Conservation (phyloP, 257 asterid genomes). For the Solanum infundibuliforme region DNA sequence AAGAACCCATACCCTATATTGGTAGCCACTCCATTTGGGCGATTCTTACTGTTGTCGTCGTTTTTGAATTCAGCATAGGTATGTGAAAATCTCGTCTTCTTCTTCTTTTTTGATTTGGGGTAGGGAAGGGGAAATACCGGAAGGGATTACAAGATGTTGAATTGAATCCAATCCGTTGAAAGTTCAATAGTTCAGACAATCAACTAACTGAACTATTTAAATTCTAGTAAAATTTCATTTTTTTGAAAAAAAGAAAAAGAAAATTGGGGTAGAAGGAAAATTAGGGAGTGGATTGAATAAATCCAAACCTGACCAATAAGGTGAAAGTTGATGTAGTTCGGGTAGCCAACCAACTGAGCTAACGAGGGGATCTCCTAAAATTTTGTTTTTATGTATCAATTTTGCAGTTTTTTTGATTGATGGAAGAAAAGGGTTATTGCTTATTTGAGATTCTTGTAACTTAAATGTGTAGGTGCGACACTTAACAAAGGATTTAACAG, state of each 20-base stretch:
- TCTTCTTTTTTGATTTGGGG: neutral
- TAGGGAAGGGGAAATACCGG: neutral
- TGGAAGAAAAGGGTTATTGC: neutral
- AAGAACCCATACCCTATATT: constrained; percentile 29
- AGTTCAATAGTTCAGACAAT: neutral
- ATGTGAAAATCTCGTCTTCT: neutral
- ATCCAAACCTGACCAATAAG: neutral
- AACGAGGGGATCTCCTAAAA: neutral
- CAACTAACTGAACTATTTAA: neutral
- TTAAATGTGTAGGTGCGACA: constrained; percentile 29
- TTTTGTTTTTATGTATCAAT: neutral
- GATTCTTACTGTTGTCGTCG: constrained; percentile 66
- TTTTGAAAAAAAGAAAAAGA: too few relatives aligned
- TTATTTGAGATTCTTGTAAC: neutral
- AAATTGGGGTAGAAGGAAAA: neutral
- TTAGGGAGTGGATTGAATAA: neutral
- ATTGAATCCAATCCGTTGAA: neutral
- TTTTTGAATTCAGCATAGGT: constrained; percentile 91
- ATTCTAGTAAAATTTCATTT: neutral
- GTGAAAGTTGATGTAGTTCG: neutral
- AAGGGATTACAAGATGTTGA: neutral
- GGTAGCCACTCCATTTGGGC: constrained; percentile 35
- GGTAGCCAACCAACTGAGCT: neutral
- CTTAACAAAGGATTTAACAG: constrained; percentile 41
- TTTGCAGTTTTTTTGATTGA: neutral